Evolutionary conservation across 768 basidiomycete genomes (phyloP).

Genomic region (Hemileccinum rubropunctum): DNA sequence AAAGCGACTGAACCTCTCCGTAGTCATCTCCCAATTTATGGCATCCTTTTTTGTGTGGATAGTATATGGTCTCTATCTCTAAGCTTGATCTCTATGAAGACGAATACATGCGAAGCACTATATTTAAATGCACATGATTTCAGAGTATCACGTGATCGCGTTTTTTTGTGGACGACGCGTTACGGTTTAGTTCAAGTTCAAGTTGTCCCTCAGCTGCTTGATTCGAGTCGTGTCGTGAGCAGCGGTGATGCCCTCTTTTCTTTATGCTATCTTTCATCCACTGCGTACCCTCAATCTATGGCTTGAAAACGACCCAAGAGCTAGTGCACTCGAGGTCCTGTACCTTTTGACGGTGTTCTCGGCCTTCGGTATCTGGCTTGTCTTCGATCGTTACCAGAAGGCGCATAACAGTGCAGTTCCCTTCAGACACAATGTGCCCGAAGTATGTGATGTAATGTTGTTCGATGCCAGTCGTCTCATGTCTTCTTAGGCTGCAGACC

Average conservation of each 20-base stretch:
- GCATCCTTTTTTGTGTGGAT: no score
- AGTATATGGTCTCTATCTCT: no score
- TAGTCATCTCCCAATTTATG: no score
- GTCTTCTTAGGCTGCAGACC: constrained; percentile 49
- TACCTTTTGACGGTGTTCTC: constrained; percentile 70
- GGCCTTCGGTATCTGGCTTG: constrained; percentile 76
- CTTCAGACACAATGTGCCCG: constrained; percentile 57
- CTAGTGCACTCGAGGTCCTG: constrained; percentile 55
- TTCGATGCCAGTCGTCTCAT: constrained; percentile 12
- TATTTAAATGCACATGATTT: no score
- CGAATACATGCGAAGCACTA: no score
- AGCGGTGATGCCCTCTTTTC: constrained; percentile 29
- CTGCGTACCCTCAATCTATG: constrained; percentile 47
- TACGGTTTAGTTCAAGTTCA: neutral
- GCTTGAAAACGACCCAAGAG: constrained; percentile 46
- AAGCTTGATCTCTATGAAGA: no score
- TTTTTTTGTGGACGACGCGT: constrained; percentile 10
- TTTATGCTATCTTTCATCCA: constrained; percentile 47
- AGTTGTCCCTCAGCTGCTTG: constrained; percentile 5
- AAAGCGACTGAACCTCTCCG: no score
- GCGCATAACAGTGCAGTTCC: constrained; percentile 70
- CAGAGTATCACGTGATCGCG: constrained; percentile 20
- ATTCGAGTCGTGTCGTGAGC: constrained; percentile 3
- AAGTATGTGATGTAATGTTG: constrained; percentile 41
- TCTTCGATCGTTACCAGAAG: constrained; percentile 71